phyloP scores from a whole-genome alignment of 345 rosid genomes.

The Ricinus communis region DNA sequence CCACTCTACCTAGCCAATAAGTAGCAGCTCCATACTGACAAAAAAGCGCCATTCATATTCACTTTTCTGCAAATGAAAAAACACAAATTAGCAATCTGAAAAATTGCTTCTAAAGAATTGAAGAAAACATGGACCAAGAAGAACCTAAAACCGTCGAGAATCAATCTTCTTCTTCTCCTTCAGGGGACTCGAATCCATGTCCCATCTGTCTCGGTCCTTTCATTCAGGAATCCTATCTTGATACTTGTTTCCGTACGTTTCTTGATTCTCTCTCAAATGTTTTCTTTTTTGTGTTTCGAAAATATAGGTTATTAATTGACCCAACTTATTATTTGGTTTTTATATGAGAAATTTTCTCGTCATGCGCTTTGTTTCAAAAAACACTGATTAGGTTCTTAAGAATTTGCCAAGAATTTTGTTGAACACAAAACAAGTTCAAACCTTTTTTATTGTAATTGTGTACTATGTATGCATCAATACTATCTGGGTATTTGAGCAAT shows the following conservation, averaged over 20 bases:
- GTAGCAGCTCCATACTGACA: no score
- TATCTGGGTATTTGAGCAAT: background rate
- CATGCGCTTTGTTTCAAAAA: background rate
- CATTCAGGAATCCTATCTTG: conserved; percentile 65
- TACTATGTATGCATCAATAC: background rate
- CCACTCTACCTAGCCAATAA: no score
- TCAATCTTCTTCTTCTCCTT: conserved; percentile 20
- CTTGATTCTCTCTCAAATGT: conserved; percentile 8
- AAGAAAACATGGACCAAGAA: conserved; percentile 7
- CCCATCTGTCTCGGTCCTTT: conserved; percentile 76
- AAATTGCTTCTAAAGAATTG: background rate
- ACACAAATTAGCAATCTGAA: no score
- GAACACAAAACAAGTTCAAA: background rate
- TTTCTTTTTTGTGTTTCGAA: background rate
- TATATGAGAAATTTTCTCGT: background rate
- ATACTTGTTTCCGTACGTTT: conserved; percentile 75
- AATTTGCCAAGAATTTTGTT: no score
- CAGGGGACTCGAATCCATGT: conserved; percentile 47
- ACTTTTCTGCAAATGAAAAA: no score
- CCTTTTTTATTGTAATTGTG: background rate
- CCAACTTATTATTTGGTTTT: background rate
- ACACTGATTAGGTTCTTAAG: background rate
- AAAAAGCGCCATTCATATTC: no score
- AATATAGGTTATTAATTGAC: background rate
- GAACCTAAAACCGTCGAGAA: background rate